phyloP scores from a whole-genome alignment of 176 grass and related monocot species.

The Oryza brachyantha region DNA sequence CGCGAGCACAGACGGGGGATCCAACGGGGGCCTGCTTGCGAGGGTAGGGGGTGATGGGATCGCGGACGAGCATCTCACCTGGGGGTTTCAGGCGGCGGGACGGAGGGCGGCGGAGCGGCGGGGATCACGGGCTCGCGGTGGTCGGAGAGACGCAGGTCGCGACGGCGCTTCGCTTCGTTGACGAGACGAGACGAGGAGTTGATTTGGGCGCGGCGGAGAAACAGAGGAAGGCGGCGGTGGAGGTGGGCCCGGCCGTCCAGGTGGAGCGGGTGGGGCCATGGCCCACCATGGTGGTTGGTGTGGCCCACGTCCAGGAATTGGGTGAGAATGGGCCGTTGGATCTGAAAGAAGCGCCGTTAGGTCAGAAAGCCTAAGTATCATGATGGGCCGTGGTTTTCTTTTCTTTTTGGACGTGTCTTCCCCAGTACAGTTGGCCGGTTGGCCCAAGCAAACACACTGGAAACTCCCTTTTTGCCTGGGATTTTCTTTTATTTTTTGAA shows the following conservation, averaged over 20 bases:
- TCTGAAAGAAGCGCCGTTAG: too few species aligned
- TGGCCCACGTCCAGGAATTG: too few species aligned
- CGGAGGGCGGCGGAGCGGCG: not conserved
- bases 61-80: not conserved
- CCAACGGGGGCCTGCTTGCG: not conserved
- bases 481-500: too few species aligned
- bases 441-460: too few species aligned
- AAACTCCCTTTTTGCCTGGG: too few species aligned
- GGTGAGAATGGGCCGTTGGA: too few species aligned
- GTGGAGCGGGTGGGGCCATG: not conserved
- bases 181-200: not conserved
- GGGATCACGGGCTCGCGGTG: not conserved
- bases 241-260: not conserved
- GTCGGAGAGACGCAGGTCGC: not conserved
- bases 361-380: too few species aligned
- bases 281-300: too few species aligned
- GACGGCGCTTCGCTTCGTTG: not conserved
- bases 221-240: not conserved
- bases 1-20: not conserved
- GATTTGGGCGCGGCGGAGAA: conserved; percentile 12
- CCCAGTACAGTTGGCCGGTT: too few species aligned
- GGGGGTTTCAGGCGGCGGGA: not conserved
- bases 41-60: not conserved
- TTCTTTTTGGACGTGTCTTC: too few species aligned
- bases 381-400: too few species aligned